phyloP scores from a whole-genome alignment of 768 basidiomycete genomes.

The Cystobasidium onofrii region DNA sequence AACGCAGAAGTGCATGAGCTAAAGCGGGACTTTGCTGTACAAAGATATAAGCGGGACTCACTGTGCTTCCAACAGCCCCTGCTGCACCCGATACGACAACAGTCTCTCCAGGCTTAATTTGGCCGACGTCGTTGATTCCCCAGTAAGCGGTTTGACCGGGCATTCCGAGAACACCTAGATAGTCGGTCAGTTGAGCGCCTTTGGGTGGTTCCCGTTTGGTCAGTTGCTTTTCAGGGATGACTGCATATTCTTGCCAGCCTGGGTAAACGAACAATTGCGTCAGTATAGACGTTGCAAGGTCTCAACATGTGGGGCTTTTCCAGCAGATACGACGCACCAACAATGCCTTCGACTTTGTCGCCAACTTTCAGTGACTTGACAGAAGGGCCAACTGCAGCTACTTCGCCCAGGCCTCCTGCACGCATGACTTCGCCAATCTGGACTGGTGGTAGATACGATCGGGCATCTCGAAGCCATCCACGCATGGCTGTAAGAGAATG shows the following conservation, averaged over 20 bases:
- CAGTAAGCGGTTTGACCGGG: slow-evolving; percentile 69
- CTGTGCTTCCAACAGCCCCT: slow-evolving; percentile 75
- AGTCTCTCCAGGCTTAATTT: slow-evolving; percentile 73
- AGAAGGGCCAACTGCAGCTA: slow-evolving; percentile 54
- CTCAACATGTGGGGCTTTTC: slow-evolving; percentile 49
- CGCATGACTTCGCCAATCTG: slow-evolving; percentile 57
- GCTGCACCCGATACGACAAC: slow-evolving; percentile 85
- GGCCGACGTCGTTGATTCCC: slow-evolving; percentile 74
- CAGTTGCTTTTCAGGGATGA: slow-evolving; percentile 15
- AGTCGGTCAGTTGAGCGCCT: slow-evolving; percentile 53
- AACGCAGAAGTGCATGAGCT: neutral
- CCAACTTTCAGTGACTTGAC: slow-evolving; percentile 57
- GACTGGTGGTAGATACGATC: slow-evolving; percentile 63
- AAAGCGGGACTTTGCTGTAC: too few species aligned
- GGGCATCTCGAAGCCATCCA: slow-evolving; percentile 60
- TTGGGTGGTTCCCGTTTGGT: slow-evolving; percentile 3
- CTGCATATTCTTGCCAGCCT: slow-evolving; percentile 31
- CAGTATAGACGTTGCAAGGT: too few species aligned
- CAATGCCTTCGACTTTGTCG: slow-evolving; percentile 57
- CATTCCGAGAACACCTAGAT: slow-evolving; percentile 67
- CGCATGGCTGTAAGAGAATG: neutral
- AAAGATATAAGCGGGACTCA: too few species aligned
- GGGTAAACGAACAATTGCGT: neutral
- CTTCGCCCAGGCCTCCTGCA: slow-evolving; percentile 46
- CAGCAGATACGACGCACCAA: slow-evolving; percentile 47